A percentile compares a stretch with the other conserved stretches of the same genome.
phyloP scores from a whole-genome alignment of 2,329 filamentous ascomycete species.

The Hymenoscyphus scutula region DNA sequence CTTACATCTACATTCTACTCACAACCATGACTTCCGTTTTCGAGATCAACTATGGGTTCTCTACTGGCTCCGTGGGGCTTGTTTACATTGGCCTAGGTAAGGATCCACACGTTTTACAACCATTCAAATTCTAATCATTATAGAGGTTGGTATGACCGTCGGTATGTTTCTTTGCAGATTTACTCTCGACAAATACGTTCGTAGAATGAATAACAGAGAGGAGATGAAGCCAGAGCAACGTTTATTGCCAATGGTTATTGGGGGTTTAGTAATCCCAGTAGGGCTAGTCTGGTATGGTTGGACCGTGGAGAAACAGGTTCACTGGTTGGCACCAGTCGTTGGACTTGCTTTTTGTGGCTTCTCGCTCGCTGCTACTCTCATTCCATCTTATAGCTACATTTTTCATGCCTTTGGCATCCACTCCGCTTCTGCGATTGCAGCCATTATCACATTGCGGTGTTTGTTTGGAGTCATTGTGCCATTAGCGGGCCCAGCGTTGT shows the following conservation, averaged over 20 bases:
- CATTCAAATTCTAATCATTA: background rate
- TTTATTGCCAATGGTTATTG: background rate
- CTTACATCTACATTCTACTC: constrained; percentile 23
- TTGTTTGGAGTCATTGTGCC: constrained; percentile 50
- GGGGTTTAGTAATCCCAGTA: background rate
- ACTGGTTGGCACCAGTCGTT: constrained; percentile 44
- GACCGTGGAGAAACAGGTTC: constrained; percentile 41
- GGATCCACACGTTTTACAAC: background rate
- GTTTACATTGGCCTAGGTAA: constrained; percentile 46
- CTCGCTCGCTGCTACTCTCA: constrained; percentile 43
- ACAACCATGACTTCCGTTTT: constrained; percentile 27
- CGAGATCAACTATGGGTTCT: constrained; percentile 40
- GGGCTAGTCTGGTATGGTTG: constrained; percentile 49
- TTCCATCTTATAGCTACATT: constrained; percentile 47
- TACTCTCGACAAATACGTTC: background rate
- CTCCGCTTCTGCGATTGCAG: constrained; percentile 40
- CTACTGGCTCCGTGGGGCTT: constrained; percentile 42
- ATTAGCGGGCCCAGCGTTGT: constrained; percentile 48
- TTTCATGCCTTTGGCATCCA: constrained; percentile 41
- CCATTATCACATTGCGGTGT: constrained; percentile 42
- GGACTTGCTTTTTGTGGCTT: constrained; percentile 43
- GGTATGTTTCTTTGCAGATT: background rate
- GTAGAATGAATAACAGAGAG: background rate
- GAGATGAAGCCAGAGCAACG: constrained; percentile 4
- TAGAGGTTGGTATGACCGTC: background rate